Evolutionary conservation across 208 protist genomes (phyloP), one percentile per base, ranked within the genome.

Genomic region (Acanthamoeba castellanii): DNA sequence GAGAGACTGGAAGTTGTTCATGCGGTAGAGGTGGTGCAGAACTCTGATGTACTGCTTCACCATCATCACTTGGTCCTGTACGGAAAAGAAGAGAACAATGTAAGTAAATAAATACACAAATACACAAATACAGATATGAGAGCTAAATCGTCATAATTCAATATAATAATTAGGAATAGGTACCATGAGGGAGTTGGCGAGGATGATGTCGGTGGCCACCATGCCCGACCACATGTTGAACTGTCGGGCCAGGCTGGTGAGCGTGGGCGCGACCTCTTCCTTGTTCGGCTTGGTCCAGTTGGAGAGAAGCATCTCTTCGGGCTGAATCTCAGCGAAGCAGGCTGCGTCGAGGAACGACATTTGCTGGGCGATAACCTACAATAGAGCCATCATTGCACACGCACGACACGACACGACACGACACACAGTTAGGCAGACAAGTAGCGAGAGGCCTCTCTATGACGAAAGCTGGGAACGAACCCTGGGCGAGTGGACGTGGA

Each of bases 211-310:
- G 34, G 76, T 85, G 34, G 76, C 34, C n/a, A 85, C 76, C 76
- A 85, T 85, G 76, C 76, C 76, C 27, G 76, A 47, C 76, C 76
- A 85, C 76, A 85, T 85, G 76, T 85, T 85, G 76, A 85, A 85
- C 76, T 85, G 76, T 34, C 76, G 76, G 22, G 76, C 76, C 22
- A 85, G 76, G 45, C 30, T n/a, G 47, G 76, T 85, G 25, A 91
- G 57, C 18, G 50, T 91, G 25, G 84, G 84, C 27, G 84, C 84
- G 7, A 91, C 84, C 57, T 91, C 84, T 27, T 91, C 84, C 84
- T 91, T 91, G 57, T 91, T 91, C 16, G 50, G 27, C 57, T 45
- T 61, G 32, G 84, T 91, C 84, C 84, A 91, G 32, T 70, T 70
- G 59, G 57, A 91, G 55, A 64, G 57, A 5, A 91, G 50, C 84